Base-by-base conservation (phyloP, 306 rosid genomes). In the Delonix regia region DNA sequence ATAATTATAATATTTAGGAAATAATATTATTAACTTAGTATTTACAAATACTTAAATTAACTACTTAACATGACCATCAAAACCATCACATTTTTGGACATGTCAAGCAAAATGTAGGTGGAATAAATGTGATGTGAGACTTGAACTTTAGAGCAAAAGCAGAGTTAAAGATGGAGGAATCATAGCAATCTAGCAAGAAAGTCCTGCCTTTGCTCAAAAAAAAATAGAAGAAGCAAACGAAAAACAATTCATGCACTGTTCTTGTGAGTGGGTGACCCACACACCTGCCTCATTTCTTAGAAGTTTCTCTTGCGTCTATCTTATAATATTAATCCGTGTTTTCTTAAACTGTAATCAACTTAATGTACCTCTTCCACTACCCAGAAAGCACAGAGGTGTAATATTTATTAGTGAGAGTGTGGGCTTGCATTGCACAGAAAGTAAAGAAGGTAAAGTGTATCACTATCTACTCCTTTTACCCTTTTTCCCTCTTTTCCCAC, bases 401-500 rank as follows among this genome's bases (percentile, higher is more conserved):
- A n/a, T n/a, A n/a, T n/a, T n/a, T n/a, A n/a, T n/a, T n/a, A n/a
- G n/a, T 56, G 33, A 2, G 18, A 12, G 38, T 27, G 64, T 55
- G 33, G 30, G 13, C 22, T 57, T 57, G 63, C 18, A 57, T 11
- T 25, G 36, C 64, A 25, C 7, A 57, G 21, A 65, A 66, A 66
- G 51, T 66, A 21, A 38, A 19, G 34, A 60, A 60, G 66, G 41
- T 14, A 60, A 60, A 16, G 64, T 60, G 66, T 27, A 1, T 5
- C 66, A 6, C 41, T 49, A 59, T 80, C 61, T 68, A 41, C 78
- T 74, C 72, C 51, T 85, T 80, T 78, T 65, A 74, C 75, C 52
- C 80, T 68, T 82, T 51, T 38, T 56, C 55, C 78, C 19, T 74
- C 66, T 80, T 87, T 89, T 87, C 85, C 78, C 70, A 89, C 83